These are phyloP conservation scores for Hemileccinum impolitum DNA, from an alignment of 768 basidiomycete genomes.

Conservation along the genomic window DNA sequence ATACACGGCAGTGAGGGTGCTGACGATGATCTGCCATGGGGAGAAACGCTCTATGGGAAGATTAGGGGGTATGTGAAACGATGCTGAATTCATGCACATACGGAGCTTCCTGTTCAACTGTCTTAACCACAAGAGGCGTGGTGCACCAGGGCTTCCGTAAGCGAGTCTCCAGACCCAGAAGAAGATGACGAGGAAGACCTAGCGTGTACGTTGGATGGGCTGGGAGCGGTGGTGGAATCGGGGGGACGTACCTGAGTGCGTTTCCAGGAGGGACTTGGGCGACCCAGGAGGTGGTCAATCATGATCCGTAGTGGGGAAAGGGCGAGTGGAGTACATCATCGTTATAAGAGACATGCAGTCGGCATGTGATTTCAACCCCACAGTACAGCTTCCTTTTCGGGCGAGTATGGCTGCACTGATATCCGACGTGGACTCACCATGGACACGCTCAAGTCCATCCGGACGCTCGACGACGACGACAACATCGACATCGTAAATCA, in stretches of 20 bases:
- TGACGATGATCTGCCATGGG: constrained; percentile 94
- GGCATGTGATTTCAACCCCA: constrained; percentile 34
- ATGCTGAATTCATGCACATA: constrained; percentile 32
- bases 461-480: constrained; percentile 35
- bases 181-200: constrained; percentile 88
- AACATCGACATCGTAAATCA: constrained; percentile 88
- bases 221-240: neutral
- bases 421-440: constrained; percentile 14
- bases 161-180: constrained; percentile 89
- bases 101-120: constrained; percentile 56
- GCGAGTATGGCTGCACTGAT: constrained; percentile 4
- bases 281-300: constrained; percentile 92
- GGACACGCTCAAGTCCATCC: constrained; percentile 39
- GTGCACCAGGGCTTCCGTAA: constrained; percentile 60
- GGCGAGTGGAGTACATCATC: neutral
- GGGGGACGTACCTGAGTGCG: constrained; percentile 60
- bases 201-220: constrained; percentile 4
- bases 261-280: constrained; percentile 88
- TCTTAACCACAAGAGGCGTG: constrained; percentile 63
- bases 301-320: constrained; percentile 40
- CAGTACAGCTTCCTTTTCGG: constrained; percentile 17
- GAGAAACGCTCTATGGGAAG: constrained; percentile 67
- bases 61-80: neutral
- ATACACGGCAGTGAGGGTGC: constrained; percentile 82
- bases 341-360: neutral